Base-by-base conservation (phyloP, 2,329 filamentous ascomycete genomes). In the Ophiocordyceps polyrhachis-furcata region DNA sequence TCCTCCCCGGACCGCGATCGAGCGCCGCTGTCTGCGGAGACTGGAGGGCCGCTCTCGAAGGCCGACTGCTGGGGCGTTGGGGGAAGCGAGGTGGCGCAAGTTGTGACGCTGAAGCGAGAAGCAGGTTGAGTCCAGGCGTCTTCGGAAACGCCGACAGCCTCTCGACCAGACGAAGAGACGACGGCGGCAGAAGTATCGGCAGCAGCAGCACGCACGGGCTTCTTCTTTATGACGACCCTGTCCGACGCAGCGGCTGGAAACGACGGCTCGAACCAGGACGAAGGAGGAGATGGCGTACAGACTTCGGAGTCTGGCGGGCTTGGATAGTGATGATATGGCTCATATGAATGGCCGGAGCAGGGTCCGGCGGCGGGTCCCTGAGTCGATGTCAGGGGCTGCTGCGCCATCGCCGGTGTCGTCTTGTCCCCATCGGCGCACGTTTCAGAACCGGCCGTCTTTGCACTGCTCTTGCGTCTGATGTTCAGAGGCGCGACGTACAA, bases 21-120 rank as follows among this genome's bases (percentile, higher is more conserved):
- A 14, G 13, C 2, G 38, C 38, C 38, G 38, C 21, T 20, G 19
- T 23, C 13, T 42, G 49, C 49, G 44, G 52, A 48, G 23, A 55
- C 42, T 8, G 54, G 53, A 37, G 55, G 48, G 13, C 42, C 50
- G 13, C 55, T 50, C 35, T 56, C 57, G 14, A 56, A 53, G 3
- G 44, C 43, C 21, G 50, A 51, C 40, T 52, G 50, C 29, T 46
- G 49, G 35, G 61, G 56, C 13, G 57, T 55, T 25, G 52, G 56
- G 25, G 53, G 44, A 38, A 50, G 47, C 2, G 73, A 70, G 2
- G 75, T 73, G 21, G 71, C 68, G 53, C 73, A 77, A 2, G 76
- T 81, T 8, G 74, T 78, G 49, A 73, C 64, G 58, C 76, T 82
- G 57, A 81, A 82, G 41, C 73, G 71, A 43, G 76, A 81, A 2